These are phyloP conservation scores for Moniliella sp. DNA, from an alignment of 1,284 basidiomycete genomes.

Conservation along the genomic window DNA sequence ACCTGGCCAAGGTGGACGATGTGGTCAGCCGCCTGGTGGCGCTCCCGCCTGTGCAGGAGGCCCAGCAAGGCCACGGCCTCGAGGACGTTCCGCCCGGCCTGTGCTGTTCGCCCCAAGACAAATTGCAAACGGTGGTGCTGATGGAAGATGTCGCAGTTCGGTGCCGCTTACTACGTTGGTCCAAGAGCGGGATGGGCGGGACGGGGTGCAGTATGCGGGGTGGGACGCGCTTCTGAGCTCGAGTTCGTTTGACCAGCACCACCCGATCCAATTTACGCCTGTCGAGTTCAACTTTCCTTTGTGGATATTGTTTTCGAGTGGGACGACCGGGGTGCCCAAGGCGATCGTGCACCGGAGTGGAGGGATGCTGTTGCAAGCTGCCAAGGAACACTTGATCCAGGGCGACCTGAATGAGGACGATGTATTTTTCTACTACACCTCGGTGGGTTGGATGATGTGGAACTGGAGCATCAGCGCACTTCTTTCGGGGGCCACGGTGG, in stretches of 20 bases:
- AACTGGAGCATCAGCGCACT: constrained; percentile 43
- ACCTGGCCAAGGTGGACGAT: constrained; percentile 14
- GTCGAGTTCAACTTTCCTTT: constrained; percentile 57
- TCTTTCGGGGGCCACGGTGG: constrained; percentile 49
- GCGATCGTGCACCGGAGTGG: constrained; percentile 64
- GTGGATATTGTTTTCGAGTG: constrained; percentile 71
- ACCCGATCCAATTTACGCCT: constrained; percentile 27
- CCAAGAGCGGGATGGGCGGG: too few relatives aligned
- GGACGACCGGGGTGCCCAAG: constrained; percentile 53
- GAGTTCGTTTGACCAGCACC: constrained; percentile 2
- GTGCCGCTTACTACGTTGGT: too few relatives aligned
- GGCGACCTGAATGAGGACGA: constrained; percentile 50
- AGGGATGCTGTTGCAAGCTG: constrained; percentile 61
- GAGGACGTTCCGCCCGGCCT: too few relatives aligned
- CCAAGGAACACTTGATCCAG: constrained; percentile 59
- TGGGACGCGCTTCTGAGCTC: too few relatives aligned
- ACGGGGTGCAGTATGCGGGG: too few relatives aligned
- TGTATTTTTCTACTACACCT: constrained; percentile 67
- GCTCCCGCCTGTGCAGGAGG: constrained; percentile 1
- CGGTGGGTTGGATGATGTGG: constrained; percentile 43
- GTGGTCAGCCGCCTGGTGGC: constrained; percentile 18
- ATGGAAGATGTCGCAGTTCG: too few relatives aligned
- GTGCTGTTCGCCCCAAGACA: too few relatives aligned
- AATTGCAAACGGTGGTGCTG: too few relatives aligned
- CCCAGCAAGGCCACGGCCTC: background rate